Evolutionary conservation across 2,329 filamentous ascomycete genomes (phyloP).

Genomic region (Chrysoporthe austroafricana): DNA sequence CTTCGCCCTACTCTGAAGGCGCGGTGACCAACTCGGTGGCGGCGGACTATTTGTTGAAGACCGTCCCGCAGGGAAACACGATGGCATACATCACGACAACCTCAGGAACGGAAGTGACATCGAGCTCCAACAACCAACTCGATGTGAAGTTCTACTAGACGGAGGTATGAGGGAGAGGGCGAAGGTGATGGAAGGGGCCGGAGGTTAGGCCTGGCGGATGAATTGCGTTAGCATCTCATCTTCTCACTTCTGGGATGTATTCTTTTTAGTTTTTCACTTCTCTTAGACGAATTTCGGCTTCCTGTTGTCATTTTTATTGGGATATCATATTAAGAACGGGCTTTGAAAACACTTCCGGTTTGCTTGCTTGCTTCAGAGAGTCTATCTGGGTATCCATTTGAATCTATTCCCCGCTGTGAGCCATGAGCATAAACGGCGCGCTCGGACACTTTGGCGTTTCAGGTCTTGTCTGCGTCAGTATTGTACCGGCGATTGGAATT

Average conservation of each 20-base stretch:
- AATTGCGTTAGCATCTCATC: background rate
- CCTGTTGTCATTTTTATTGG: background rate
- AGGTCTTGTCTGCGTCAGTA: too few relatives aligned
- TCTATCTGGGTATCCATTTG: conserved; percentile 2
- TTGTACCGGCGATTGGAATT: background rate
- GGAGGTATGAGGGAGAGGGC: background rate
- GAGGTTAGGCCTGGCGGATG: background rate
- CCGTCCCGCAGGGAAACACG: conserved; percentile 4
- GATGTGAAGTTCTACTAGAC: conserved; percentile 18
- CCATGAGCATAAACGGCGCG: background rate
- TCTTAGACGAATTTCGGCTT: background rate
- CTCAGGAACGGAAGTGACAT: conserved; percentile 17
- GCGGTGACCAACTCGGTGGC: conserved; percentile 17
- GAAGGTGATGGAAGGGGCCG: background rate
- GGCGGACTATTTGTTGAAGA: conserved; percentile 16
- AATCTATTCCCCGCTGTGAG: background rate
- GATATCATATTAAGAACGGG: background rate
- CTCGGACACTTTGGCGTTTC: background rate
- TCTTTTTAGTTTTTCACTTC: background rate
- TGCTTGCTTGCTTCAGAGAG: background rate
- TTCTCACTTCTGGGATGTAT: background rate
- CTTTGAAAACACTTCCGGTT: background rate
- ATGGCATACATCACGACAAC: conserved; percentile 21
- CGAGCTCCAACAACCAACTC: conserved; percentile 24
- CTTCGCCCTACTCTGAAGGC: conserved; percentile 17